phyloP scores from a whole-genome alignment of 371 early-diverging fungal species.

The Sanchytrium tribonematis region DNA sequence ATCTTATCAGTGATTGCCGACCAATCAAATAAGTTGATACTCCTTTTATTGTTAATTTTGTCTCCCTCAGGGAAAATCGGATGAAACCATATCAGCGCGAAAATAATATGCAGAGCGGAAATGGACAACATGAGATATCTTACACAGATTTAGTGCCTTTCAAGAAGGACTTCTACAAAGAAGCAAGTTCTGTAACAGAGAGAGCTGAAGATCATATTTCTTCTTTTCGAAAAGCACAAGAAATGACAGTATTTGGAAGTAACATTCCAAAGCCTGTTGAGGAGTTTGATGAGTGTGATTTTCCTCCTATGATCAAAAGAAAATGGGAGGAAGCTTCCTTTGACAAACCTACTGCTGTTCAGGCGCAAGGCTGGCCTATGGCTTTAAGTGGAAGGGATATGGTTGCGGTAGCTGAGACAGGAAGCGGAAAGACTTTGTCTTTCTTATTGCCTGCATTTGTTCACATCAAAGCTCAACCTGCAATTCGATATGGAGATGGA shows the following conservation, averaged over 20 bases:
- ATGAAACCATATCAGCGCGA: background rate
- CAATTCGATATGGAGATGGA: slow-evolving; percentile 79
- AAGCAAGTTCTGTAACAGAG: slow-evolving; percentile 15
- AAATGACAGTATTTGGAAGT: slow-evolving; percentile 24
- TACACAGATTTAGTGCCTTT: slow-evolving; percentile 20
- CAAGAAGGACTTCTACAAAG: slow-evolving; percentile 34
- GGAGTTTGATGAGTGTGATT: slow-evolving; percentile 23
- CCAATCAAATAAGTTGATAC: no score
- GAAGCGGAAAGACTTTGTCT: slow-evolving; percentile 93
- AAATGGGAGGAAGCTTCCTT: slow-evolving; percentile 55
- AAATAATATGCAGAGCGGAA: background rate
- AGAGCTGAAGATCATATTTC: slow-evolving; percentile 19
- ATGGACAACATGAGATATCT: background rate
- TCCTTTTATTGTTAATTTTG: no score
- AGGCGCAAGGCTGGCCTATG: slow-evolving; percentile 98
- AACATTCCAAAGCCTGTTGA: slow-evolving; percentile 27
- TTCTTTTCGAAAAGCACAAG: slow-evolving; percentile 17
- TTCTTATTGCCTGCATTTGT: slow-evolving; percentile 90
- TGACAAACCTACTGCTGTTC: slow-evolving; percentile 78
- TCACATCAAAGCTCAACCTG: slow-evolving; percentile 89
- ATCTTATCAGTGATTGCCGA: no score
- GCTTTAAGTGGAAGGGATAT: slow-evolving; percentile 90
- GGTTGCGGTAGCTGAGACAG: slow-evolving; percentile 93
- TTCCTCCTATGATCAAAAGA: slow-evolving; percentile 41
- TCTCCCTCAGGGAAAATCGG: no score